Conservation (phyloP, 495 filamentous ascomycete species). For the Neurospora sp. region DNA sequence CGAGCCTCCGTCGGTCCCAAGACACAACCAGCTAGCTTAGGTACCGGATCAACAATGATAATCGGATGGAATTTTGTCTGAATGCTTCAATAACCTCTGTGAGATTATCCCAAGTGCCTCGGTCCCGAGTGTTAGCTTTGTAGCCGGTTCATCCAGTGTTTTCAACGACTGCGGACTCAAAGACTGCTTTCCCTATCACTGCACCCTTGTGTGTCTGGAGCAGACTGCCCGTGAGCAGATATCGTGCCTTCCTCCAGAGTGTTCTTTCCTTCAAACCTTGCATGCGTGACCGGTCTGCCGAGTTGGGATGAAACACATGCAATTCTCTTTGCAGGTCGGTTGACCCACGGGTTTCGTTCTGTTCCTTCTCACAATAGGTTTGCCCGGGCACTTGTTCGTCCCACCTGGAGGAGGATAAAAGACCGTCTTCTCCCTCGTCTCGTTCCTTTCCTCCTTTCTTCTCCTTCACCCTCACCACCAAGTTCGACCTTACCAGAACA, state of each 20-base stretch:
- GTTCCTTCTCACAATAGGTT: background rate
- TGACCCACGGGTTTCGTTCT: background rate
- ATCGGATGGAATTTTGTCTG: background rate
- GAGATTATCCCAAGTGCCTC: background rate
- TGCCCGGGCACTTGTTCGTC: background rate
- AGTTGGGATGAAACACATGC: background rate
- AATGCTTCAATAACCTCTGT: background rate
- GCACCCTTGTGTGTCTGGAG: background rate
- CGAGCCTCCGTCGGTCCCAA: background rate
- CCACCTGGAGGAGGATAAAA: background rate
- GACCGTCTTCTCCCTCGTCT: background rate
- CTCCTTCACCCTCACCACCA: background rate
- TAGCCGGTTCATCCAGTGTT: background rate
- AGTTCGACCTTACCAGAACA: background rate
- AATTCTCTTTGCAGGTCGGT: background rate
- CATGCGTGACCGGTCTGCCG: background rate
- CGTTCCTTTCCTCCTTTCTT: background rate
- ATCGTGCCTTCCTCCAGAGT: background rate
- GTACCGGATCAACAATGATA: background rate
- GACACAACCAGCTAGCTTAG: background rate
- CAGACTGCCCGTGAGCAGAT: background rate
- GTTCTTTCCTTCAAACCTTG: background rate
- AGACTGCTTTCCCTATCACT: background rate
- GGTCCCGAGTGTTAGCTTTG: background rate
- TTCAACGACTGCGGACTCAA: background rate